Evolutionary conservation across 768 basidiomycete species (phyloP).

Genomic region (Clavaria fumosa): DNA sequence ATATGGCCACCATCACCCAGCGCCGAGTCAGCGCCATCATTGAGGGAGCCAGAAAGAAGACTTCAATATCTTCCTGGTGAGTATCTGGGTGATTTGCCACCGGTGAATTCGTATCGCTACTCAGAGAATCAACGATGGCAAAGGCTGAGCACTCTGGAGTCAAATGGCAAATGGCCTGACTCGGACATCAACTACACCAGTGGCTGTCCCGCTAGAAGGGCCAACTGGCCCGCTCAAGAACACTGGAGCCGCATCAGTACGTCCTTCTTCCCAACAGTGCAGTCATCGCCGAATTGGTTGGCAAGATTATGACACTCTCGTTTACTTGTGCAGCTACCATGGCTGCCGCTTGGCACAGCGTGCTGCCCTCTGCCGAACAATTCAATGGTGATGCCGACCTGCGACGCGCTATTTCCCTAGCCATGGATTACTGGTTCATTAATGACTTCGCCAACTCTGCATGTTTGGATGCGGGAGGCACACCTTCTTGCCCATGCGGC

Average conservation of each 20-base stretch:
- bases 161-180: slow-evolving; percentile 39
- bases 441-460: slow-evolving; percentile 38
- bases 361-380: slow-evolving; percentile 24
- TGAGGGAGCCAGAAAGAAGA: slow-evolving; percentile 20
- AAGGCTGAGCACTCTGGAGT: slow-evolving; percentile 34
- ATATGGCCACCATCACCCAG: slow-evolving; percentile 19
- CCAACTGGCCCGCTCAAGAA: slow-evolving; percentile 53
- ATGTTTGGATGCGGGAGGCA: slow-evolving; percentile 43
- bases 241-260: slow-evolving; percentile 43
- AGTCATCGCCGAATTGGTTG: background rate
- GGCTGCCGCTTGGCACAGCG: slow-evolving; percentile 44
- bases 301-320: background rate
- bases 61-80: slow-evolving; percentile 27
- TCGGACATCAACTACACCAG: slow-evolving; percentile 43
- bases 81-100: slow-evolving; percentile 4
- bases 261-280: slow-evolving; percentile 9
- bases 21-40: slow-evolving; percentile 30
- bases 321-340: slow-evolving; percentile 26
- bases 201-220: slow-evolving; percentile 44
- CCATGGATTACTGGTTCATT: slow-evolving; percentile 50
- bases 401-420: slow-evolving; percentile 26
- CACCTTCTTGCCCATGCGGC: slow-evolving; percentile 40
- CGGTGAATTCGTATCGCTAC: background rate
- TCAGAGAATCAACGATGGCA: background rate
- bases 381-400: slow-evolving; percentile 28